Conservation (phyloP, 305 asterid species). For the Ajuga reptans region DNA sequence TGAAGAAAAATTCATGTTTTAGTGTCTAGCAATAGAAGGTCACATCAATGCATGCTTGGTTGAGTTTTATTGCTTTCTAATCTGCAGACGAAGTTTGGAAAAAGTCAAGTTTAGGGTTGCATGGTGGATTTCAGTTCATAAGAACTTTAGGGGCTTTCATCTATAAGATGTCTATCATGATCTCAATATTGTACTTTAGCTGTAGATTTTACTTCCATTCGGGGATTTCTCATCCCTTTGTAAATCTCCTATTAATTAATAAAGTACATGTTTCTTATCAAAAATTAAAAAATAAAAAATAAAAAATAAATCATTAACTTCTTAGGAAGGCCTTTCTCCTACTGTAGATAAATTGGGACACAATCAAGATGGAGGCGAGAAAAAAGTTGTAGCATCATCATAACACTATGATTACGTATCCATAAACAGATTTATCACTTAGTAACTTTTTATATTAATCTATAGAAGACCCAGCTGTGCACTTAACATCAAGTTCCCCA, state of each 20-base stretch:
- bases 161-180: too few relatives aligned
- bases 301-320: neutral
- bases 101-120: too few relatives aligned
- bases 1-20: neutral
- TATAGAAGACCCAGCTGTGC: neutral
- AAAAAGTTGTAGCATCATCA: neutral
- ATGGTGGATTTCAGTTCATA: too few relatives aligned
- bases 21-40: neutral
- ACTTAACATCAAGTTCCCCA: conserved; percentile 3
- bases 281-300: too few relatives aligned
- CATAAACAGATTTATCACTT: conserved; percentile 7
- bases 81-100: too few relatives aligned
- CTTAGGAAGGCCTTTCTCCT: neutral
- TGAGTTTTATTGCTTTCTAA: neutral
- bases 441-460: neutral
- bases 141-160: too few relatives aligned
- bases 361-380: neutral
- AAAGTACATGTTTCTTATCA: too few relatives aligned
- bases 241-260: too few relatives aligned
- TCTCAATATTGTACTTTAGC: too few relatives aligned
- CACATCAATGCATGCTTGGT: neutral
- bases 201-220: too few relatives aligned
- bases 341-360: neutral
- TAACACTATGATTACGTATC: neutral
- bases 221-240: too few relatives aligned